phyloP scores from a whole-genome alignment of 306 rosid species.

The Boehmeria nivea region DNA sequence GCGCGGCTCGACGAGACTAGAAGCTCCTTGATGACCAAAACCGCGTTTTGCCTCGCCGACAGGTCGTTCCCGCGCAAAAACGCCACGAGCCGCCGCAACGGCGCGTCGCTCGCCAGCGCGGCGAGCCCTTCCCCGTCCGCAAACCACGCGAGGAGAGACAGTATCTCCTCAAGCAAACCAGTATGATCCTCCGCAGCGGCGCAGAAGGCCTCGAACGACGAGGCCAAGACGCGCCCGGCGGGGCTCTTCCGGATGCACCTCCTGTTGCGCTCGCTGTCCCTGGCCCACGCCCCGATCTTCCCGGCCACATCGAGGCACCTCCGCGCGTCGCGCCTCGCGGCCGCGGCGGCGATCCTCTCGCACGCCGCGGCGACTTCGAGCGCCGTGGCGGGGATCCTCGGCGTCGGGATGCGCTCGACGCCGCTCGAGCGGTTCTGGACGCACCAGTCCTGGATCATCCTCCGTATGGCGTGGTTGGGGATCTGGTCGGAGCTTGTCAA shows the following conservation, averaged over 20 bases:
- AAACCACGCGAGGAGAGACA: slow-evolving; percentile 49
- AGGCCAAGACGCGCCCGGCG: slow-evolving; percentile 33
- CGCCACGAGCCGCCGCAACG: slow-evolving; percentile 42
- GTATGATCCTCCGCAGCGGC: slow-evolving; percentile 42
- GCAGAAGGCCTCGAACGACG: slow-evolving; percentile 45
- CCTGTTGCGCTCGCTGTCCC: slow-evolving; percentile 76
- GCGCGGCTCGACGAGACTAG: slow-evolving; percentile 21
- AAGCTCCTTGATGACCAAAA: slow-evolving; percentile 50
- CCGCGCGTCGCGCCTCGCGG: slow-evolving; percentile 30
- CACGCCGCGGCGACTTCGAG: slow-evolving; percentile 42
- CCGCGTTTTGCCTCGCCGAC: slow-evolving; percentile 49
- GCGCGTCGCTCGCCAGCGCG: slow-evolving; percentile 35
- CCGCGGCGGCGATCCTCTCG: slow-evolving; percentile 27
- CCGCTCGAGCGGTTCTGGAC: slow-evolving; percentile 58
- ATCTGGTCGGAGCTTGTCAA: slow-evolving; percentile 43
- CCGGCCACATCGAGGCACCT: slow-evolving; percentile 42
- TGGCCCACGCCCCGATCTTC: slow-evolving; percentile 64
- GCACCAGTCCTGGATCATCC: slow-evolving; percentile 88
- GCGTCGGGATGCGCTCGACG: slow-evolving; percentile 78
- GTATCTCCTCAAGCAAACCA: slow-evolving; percentile 48
- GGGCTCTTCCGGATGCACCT: slow-evolving; percentile 40
- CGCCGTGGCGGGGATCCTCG: slow-evolving; percentile 52
- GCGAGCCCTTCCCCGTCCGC: slow-evolving; percentile 33
- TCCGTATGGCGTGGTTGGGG: slow-evolving; percentile 67
- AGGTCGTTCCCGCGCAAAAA: slow-evolving; percentile 44